A percentile compares a stretch with the other conserved stretches of the same genome.
Evolutionary conservation across 441 rosid species (phyloP).

Genomic region (Adansonia gregorii): DNA sequence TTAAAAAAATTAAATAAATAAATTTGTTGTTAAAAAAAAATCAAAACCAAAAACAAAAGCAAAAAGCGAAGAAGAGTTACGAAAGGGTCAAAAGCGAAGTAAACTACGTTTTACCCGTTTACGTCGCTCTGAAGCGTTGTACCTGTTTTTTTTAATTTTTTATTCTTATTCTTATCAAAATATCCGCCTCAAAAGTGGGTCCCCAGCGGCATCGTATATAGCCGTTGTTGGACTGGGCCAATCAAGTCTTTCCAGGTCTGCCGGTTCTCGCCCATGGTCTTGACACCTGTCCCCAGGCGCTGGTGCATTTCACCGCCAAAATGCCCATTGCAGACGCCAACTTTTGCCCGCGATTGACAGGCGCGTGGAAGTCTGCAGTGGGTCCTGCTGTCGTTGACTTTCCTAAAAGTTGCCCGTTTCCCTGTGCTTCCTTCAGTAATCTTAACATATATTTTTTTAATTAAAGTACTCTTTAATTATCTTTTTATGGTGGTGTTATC

Average conservation of each 20-base stretch:
- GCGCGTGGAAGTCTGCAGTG: neutral
- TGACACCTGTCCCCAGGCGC: neutral
- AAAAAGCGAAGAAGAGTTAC: neutral
- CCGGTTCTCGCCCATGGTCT: too few species aligned
- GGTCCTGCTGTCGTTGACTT: constrained; percentile 40
- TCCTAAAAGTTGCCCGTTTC: too few species aligned
- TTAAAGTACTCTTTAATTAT: too few species aligned
- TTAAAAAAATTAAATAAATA: too few species aligned
- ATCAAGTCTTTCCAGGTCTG: neutral
- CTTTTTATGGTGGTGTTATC: too few species aligned
- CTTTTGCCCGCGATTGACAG: neutral
- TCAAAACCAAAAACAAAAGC: neutral
- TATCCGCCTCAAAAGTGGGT: neutral
- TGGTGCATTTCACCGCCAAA: neutral
- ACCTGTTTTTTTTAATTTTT: too few species aligned
- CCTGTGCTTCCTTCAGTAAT: neutral
- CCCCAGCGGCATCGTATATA: neutral
- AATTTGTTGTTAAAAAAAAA: too few species aligned
- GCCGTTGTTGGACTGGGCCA: neutral
- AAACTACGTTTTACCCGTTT: neutral
- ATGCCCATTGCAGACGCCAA: neutral
- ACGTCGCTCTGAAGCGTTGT: neutral
- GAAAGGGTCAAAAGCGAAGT: neutral
- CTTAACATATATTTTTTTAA: too few species aligned
- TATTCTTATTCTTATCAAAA: neutral